Evolutionary conservation across 2,329 filamentous ascomycete species (phyloP).

Genomic region (Emergomyces pasteurianus): DNA sequence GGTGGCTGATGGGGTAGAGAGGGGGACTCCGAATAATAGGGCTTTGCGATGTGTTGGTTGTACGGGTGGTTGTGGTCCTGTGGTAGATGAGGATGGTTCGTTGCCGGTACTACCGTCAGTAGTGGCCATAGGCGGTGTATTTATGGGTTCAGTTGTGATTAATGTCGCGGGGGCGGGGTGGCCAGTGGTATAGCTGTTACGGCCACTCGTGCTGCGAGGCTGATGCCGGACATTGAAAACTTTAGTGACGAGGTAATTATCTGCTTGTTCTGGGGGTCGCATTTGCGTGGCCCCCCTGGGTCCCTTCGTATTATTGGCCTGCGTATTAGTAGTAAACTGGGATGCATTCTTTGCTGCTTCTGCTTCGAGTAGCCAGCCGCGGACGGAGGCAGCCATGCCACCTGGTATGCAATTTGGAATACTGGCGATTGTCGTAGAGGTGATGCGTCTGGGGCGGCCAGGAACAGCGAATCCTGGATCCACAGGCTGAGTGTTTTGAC

Average conservation of each 20-base stretch:
- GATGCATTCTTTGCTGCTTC: conserved; percentile 17
- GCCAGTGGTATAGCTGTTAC: not conserved
- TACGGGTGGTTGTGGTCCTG: not conserved
- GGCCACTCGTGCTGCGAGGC: not conserved
- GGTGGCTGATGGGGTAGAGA: not conserved
- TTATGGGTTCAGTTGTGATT: not conserved
- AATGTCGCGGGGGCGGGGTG: conserved; percentile 6
- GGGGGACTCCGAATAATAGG: conserved; percentile 7
- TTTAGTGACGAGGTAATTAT: conserved; percentile 1
- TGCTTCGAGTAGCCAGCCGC: conserved; percentile 31
- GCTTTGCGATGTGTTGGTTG: not conserved
- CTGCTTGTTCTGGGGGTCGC: not conserved
- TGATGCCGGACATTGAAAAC: not conserved
- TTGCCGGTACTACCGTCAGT: not conserved
- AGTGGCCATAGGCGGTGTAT: not conserved
- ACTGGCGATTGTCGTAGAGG: conserved; percentile 6
- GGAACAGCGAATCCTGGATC: conserved; percentile 16
- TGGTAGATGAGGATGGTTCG: not conserved
- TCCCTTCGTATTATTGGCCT: not conserved
- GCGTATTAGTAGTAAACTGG: conserved; percentile 1
- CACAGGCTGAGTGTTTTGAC: conserved; percentile 12
- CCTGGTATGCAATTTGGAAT: conserved; percentile 20
- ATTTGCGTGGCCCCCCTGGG: not conserved
- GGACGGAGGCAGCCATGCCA: conserved; percentile 30
- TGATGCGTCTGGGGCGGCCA: conserved; percentile 17